These are phyloP conservation scores for Lumnitzera littorea DNA, from an alignment of 345 rosid genomes.

Conservation along the genomic window DNA sequence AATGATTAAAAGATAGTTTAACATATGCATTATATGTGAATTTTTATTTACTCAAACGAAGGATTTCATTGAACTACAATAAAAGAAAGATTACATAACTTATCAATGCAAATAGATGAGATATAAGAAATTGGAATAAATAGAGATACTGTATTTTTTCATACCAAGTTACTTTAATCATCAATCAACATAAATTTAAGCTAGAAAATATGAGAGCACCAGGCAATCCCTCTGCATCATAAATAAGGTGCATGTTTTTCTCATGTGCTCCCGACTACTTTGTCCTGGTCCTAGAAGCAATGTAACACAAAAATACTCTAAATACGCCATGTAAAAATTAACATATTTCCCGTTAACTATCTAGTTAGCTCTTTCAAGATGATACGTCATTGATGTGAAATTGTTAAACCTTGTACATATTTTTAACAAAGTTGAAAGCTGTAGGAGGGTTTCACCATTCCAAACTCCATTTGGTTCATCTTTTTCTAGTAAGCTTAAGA, in stretches of 20 bases:
- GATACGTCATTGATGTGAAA: constrained; percentile 8
- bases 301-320: constrained; percentile 3
- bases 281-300: neutral
- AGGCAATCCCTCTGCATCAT: neutral
- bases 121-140: no score
- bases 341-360: neutral
- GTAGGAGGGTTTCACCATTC: neutral
- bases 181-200: neutral
- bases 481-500: neutral
- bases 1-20: no score
- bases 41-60: no score
- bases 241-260: constrained; percentile 2
- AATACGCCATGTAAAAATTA: neutral
- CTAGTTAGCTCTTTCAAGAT: constrained; percentile 8
- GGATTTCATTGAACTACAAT: no score
- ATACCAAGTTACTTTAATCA: no score
- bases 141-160: no score
- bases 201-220: no score
- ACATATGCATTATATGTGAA: no score
- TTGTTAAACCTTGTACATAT: neutral
- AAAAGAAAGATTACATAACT: no score
- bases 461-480: no score
- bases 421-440: constrained; percentile 4
- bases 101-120: no score
- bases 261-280: constrained; percentile 8